Base-by-base conservation (phyloP, 1,139 yeast species). In the Saccharomycopsis hybrid region DNA sequence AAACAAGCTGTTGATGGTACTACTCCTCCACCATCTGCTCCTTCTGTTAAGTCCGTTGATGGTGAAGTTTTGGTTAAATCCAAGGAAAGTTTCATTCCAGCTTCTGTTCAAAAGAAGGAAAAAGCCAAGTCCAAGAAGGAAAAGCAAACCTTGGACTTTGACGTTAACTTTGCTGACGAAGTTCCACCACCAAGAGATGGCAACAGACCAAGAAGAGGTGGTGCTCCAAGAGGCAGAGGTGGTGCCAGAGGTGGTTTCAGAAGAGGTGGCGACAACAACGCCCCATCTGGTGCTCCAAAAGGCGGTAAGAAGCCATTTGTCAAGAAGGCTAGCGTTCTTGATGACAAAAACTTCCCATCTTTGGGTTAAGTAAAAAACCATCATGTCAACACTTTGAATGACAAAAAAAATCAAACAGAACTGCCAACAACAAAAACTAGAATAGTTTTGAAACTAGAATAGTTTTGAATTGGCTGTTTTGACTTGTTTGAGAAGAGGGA, bases 81-180 rank as follows among this genome's bases (percentile, higher is more conserved):
- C 70, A 69, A 70, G 63, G 85, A 77, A 68, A 72, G 68, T 48
- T 80, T 72, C 67, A 69, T 78, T 59, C 73, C 73, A 54, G 70
- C 85, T 47, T 68, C 85, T 58, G 70, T 71, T 61, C 68, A 71
- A 65, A 85, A 83, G 78, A 76, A 76, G 69, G 59, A 70, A 59
- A 83, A 74, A 70, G 65, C 73, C 60, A 84, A 82, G 76, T 73
- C 79, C 55, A 73, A 70, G 64, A 84, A 84, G 76, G 79, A 79
- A 65, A 85, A 84, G 80, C 76, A 74, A 64, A 72, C 72, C 67
- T 76, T 85, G 66, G 86, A 82, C 58, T 70, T 82, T 60, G 77
- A 78, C 57, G 84, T 87, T 56, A 69, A 76, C 52, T 82, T 82
- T 63, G 74, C 81, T 58, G 88, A 82, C 56, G 67, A 70, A 58